Conservation (phyloP, 306 rosid species). For the Phaseolus lunatus region DNA sequence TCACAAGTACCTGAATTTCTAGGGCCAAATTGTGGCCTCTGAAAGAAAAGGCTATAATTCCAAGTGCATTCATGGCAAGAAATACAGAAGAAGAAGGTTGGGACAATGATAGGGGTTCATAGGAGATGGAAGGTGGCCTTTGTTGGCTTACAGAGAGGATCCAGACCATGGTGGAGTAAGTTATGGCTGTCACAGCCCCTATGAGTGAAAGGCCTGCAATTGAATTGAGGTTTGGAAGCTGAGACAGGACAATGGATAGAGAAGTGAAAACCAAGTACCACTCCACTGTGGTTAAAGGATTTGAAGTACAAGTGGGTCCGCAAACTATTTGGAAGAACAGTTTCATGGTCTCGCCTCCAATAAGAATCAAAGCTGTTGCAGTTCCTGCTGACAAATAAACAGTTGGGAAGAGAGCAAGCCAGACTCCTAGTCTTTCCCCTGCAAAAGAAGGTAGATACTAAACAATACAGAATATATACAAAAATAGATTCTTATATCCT, state of each 20-base stretch:
- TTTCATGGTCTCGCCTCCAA: conserved; percentile 99
- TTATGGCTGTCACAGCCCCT: conserved; percentile 98
- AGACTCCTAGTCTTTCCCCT: conserved; percentile 97
- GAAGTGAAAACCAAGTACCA: conserved; percentile 99
- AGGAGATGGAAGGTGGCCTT: conserved; percentile 88
- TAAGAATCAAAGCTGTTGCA: conserved; percentile 94
- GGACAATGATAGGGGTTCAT: conserved; percentile 70
- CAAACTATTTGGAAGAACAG: conserved; percentile 94
- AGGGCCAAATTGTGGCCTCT: conserved; percentile 92
- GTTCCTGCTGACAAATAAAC: conserved; percentile 98
- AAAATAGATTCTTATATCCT: not conserved
- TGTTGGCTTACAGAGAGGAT: conserved; percentile 90
- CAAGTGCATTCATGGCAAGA: conserved; percentile 88
- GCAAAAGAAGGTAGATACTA: conserved; percentile 40
- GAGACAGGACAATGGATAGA: conserved; percentile 89
- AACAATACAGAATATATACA: not conserved
- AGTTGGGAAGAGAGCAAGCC: conserved; percentile 98
- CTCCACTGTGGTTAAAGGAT: conserved; percentile 94
- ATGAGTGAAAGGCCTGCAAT: conserved; percentile 95
- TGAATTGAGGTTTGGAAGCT: conserved; percentile 98
- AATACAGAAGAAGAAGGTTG: conserved; percentile 71
- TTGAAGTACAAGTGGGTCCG: conserved; percentile 86
- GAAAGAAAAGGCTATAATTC: conserved; percentile 94
- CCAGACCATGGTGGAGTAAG: conserved; percentile 98
- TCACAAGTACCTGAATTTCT: conserved; percentile 80